Percentiles rank a stretch among this genome's conserved stretches.
These are phyloP conservation scores for Bremia lactucae DNA, from an alignment of 352 stramenopile species.

Conservation along the genomic window DNA sequence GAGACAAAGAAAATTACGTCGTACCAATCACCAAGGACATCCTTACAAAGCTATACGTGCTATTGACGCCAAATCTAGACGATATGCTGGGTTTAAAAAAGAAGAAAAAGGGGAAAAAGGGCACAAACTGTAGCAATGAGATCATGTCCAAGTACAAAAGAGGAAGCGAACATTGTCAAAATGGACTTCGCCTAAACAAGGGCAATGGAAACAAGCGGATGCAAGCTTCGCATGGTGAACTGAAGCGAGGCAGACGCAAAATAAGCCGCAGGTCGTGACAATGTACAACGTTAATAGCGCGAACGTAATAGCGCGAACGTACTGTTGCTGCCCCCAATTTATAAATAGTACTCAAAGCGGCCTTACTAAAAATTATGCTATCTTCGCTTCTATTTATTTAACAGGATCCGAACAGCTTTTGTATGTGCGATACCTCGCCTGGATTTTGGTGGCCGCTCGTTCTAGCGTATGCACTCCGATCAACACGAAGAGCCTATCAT, in stretches of 20 bases:
- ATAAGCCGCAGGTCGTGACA: slow-evolving; percentile 15
- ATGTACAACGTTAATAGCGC: no score
- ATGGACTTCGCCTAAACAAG: not conserved
- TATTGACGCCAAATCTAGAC: slow-evolving; percentile 49
- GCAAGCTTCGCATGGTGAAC: not conserved
- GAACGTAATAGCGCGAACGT: no score
- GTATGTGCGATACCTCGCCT: slow-evolving; percentile 31
- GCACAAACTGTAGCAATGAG: not conserved
- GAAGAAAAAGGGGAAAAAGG: slow-evolving; percentile 24
- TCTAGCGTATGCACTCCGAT: slow-evolving; percentile 63
- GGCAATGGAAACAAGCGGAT: slow-evolving; percentile 23
- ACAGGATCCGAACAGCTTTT: slow-evolving; percentile 11
- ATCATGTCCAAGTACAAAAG: not conserved
- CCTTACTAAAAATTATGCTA: no score
- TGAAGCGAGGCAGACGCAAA: slow-evolving; percentile 17
- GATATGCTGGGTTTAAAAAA: slow-evolving; percentile 42
- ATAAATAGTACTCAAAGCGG: no score
- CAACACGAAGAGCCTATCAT: slow-evolving; percentile 60
- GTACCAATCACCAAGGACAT: slow-evolving; percentile 45
- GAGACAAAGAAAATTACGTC: no score
- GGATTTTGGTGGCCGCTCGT: slow-evolving; percentile 46
- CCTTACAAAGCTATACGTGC: slow-evolving; percentile 53
- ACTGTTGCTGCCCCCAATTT: no score
- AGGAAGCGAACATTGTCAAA: not conserved
- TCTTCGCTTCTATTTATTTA: no score